phyloP scores from a whole-genome alignment of 306 rosid species.

The Neltuma alba region DNA sequence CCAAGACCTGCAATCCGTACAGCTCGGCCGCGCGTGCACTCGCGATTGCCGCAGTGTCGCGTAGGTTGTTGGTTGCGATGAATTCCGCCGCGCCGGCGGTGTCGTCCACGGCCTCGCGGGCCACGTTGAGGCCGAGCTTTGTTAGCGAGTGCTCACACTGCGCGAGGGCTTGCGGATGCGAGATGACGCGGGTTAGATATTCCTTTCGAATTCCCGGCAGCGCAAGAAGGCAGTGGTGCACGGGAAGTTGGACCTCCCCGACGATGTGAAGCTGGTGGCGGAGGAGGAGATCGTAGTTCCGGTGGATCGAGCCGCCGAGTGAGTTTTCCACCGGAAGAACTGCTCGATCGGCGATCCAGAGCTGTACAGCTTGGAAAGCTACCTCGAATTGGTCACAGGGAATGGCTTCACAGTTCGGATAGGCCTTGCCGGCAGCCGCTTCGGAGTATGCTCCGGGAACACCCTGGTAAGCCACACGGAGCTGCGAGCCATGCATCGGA shows the following conservation, averaged over 20 bases:
- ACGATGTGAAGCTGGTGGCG: slow-evolving; percentile 97
- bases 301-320: slow-evolving; percentile 94
- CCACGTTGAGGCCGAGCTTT: slow-evolving; percentile 79
- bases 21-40: slow-evolving; percentile 89
- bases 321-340: slow-evolving; percentile 90
- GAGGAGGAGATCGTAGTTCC: slow-evolving; percentile 93
- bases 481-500: slow-evolving; percentile 88
- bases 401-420: slow-evolving; percentile 89
- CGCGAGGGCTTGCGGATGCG: slow-evolving; percentile 92
- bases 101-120: slow-evolving; percentile 94
- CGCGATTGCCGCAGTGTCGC: slow-evolving; percentile 88
- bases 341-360: slow-evolving; percentile 97
- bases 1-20: slow-evolving; percentile 73
- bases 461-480: slow-evolving; percentile 97
- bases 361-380: slow-evolving; percentile 94
- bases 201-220: slow-evolving; percentile 86
- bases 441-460: slow-evolving; percentile 98
- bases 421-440: slow-evolving; percentile 95
- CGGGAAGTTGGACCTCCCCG: slow-evolving; percentile 89
- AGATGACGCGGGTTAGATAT: slow-evolving; percentile 76
- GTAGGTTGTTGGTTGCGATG: slow-evolving; percentile 68
- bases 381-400: slow-evolving; percentile 98
- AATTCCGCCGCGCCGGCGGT: slow-evolving; percentile 95
- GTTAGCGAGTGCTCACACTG: slow-evolving; percentile 90
- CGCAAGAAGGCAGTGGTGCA: slow-evolving; percentile 94